Evolutionary conservation across 2,329 filamentous ascomycete genomes (phyloP).

Genomic region (Aspergillus neotritici): DNA sequence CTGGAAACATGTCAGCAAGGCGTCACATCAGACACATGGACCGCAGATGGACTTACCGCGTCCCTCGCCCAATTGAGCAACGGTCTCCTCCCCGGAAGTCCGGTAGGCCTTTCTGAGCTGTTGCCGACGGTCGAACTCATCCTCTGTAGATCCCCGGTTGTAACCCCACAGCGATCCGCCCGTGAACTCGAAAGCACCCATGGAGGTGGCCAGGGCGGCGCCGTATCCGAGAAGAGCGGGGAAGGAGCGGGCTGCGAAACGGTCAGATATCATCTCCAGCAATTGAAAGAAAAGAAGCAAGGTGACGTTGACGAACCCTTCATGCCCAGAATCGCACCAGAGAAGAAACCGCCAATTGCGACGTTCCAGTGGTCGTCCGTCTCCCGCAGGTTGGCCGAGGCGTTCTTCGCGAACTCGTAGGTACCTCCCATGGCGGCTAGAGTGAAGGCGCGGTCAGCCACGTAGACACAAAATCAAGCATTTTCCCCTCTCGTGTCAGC

Average conservation of each 20-base stretch:
- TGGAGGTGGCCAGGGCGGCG: constrained; percentile 50
- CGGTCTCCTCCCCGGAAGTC: constrained; percentile 69
- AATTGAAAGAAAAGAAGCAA: background rate
- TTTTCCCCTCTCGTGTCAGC: background rate
- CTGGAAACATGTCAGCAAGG: constrained; percentile 43
- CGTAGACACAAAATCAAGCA: background rate
- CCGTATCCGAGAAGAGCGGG: constrained; percentile 67
- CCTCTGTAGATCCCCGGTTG: constrained; percentile 52
- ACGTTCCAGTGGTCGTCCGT: constrained; percentile 75
- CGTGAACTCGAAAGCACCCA: constrained; percentile 64
- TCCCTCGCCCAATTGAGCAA: constrained; percentile 77
- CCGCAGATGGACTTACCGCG: constrained; percentile 57
- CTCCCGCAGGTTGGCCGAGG: constrained; percentile 76
- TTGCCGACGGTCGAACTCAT: constrained; percentile 74
- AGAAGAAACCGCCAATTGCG: constrained; percentile 68
- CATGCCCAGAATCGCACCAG: constrained; percentile 67
- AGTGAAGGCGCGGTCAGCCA: constrained; percentile 11
- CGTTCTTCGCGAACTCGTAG: constrained; percentile 71
- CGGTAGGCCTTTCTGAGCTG: constrained; percentile 66
- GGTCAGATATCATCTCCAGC: constrained; percentile 12
- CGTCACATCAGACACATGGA: background rate
- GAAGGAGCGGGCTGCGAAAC: constrained; percentile 54
- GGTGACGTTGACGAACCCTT: constrained; percentile 50
- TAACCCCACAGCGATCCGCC: constrained; percentile 57
- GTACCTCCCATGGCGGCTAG: constrained; percentile 66